Conservation (phyloP, 345 rosid species). For the Psidium guajava region DNA sequence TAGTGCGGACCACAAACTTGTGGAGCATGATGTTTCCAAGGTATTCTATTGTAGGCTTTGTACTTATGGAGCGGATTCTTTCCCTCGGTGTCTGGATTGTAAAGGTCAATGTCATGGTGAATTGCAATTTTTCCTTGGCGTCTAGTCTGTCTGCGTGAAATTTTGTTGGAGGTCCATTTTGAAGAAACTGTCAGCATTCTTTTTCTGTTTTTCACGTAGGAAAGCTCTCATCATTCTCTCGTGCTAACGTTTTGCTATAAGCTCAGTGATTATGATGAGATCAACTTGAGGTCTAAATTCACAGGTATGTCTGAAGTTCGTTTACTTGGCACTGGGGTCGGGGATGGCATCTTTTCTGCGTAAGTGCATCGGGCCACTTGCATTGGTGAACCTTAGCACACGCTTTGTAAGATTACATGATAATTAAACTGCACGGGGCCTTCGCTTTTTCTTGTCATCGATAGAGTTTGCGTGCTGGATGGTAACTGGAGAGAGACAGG, state of each 20-base stretch:
- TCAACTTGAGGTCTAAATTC: not conserved
- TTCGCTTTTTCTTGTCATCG: not conserved
- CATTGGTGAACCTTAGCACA: not conserved
- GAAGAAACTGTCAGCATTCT: not conserved
- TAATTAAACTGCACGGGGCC: not conserved
- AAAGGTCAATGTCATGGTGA: not conserved
- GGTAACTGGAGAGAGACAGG: conserved; percentile 40
- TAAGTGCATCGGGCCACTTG: not conserved
- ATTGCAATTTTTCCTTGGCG: not conserved
- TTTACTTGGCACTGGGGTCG: conserved; percentile 5
- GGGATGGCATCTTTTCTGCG: conserved; percentile 6
- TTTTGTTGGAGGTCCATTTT: not conserved
- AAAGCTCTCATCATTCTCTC: not conserved
- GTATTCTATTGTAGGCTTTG: not conserved
- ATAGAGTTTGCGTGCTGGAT: conserved; percentile 36
- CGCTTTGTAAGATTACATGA: not conserved
- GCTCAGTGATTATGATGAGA: not conserved
- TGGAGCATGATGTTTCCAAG: conserved; percentile 12
- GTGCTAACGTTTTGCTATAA: not conserved
- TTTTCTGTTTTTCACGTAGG: not conserved
- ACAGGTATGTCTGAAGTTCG: conserved; percentile 6
- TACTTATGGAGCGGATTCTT: not conserved
- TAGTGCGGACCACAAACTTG: not conserved
- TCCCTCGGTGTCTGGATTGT: not conserved
- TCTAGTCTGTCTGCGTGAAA: not conserved